phyloP scores from a whole-genome alignment of 352 stramenopile genomes.

The Globisporangium lucens region DNA sequence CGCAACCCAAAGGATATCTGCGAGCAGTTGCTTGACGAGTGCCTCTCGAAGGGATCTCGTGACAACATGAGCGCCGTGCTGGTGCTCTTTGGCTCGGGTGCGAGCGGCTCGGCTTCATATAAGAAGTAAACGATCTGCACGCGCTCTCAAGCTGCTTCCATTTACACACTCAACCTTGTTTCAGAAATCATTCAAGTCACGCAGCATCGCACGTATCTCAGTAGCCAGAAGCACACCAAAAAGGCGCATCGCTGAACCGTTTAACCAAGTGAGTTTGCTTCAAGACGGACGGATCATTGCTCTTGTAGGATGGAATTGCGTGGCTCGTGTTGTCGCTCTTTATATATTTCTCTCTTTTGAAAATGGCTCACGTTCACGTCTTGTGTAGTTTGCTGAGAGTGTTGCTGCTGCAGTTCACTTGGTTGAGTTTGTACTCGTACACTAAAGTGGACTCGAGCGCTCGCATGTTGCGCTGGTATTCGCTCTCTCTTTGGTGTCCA shows the following conservation, averaged over 20 bases:
- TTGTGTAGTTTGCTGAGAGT: slow-evolving; percentile 5
- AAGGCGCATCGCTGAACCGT: neutral
- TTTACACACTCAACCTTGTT: neutral
- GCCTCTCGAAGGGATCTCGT: slow-evolving; percentile 71
- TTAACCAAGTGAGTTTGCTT: neutral
- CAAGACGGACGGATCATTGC: neutral
- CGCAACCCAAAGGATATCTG: slow-evolving; percentile 65
- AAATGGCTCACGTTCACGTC: neutral
- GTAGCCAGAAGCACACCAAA: neutral
- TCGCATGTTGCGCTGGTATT: slow-evolving; percentile 21
- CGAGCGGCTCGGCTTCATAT: slow-evolving; percentile 20
- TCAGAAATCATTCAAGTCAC: neutral
- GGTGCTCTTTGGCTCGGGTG: slow-evolving; percentile 61
- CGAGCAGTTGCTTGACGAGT: slow-evolving; percentile 80
- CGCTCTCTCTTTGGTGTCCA: neutral
- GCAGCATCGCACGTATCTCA: neutral
- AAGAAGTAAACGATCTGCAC: slow-evolving; percentile 11
- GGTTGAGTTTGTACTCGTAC: slow-evolving; percentile 48
- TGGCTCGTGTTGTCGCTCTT: neutral
- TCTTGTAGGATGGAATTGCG: neutral
- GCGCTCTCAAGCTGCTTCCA: neutral
- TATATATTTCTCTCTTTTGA: slow-evolving; percentile 5
- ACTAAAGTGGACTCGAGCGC: slow-evolving; percentile 45
- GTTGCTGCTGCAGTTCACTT: neutral
- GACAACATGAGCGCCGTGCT: slow-evolving; percentile 89